Conservation (phyloP, 805 yeast species). For the Sugiyamaella smithiae region DNA sequence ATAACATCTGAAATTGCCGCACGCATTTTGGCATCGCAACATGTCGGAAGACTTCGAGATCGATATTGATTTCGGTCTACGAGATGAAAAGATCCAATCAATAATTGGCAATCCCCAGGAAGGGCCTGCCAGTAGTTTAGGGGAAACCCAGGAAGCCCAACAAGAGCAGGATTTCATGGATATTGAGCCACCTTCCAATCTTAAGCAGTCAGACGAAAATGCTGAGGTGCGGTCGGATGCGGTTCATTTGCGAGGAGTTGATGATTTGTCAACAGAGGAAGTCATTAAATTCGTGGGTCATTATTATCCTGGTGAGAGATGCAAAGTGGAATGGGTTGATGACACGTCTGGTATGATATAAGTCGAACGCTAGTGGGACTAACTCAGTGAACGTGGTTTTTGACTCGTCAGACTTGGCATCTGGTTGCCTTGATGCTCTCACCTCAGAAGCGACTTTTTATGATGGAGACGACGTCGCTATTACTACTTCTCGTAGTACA, state of each 20-base stretch:
- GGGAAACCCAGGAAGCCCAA: neutral
- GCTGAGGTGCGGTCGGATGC: conserved; percentile 33
- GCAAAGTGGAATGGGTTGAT: conserved; percentile 60
- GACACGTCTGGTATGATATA: conserved; percentile 43
- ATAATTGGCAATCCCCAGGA: neutral
- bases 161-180: conserved; percentile 9
- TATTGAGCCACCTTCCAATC: conserved; percentile 9
- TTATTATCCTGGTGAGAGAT: conserved; percentile 40
- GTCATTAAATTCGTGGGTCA: conserved; percentile 54
- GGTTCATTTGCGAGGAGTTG: conserved; percentile 57
- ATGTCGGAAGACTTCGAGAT: conserved; percentile 12
- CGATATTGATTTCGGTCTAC: conserved; percentile 15
- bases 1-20: no score
- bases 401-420: conserved; percentile 40
- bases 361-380: neutral
- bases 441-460: conserved; percentile 34
- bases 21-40: no score
- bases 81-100: conserved; percentile 14
- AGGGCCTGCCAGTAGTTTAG: neutral
- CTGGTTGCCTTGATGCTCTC: conserved; percentile 38
- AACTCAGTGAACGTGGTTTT: conserved; percentile 49
- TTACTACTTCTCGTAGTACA: conserved; percentile 29
- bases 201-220: conserved; percentile 2
- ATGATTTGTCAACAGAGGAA: conserved; percentile 57
- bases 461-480: conserved; percentile 21